Base-by-base conservation (phyloP, 768 basidiomycete genomes). In the Collybiopsis luxurians region DNA sequence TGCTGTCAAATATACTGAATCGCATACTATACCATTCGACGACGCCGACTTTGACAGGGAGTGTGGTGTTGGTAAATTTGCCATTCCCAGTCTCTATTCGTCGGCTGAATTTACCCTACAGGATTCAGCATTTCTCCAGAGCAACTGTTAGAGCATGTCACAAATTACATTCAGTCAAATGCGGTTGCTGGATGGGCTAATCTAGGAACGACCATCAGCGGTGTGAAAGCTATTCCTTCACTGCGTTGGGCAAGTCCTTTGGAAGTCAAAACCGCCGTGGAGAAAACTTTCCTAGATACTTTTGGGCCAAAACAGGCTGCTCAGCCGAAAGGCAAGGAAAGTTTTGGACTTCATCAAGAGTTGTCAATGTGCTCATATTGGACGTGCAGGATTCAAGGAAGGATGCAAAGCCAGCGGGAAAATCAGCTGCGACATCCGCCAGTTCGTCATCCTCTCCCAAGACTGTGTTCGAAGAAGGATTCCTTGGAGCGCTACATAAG, bases 401-500 rank as follows among this genome's bases (percentile, higher is more conserved):
- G 63, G 76, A 70, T 30, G 52, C 66, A 1, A 74, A 74, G 71
- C 30, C 64, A 53, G 44, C 63, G 23, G 49, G 63, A 17, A 54
- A 65, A 71, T 70, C 42, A 4, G 48, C 31, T 31, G 17, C 48
- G 19, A 61, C 69, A 10, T 61, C 71, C 23, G 65, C 74, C 10
- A 68, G 76, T 2, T 71, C 75, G 13, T 64, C 74, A 2, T 64
- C 71, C 2, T 57, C 75, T 58, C 67, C 77, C 66, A 87, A 81
- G 61, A 73, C 86, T 1, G 89, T 98, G 23, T 99, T 98, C 66
- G 87, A 91, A 59, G 93, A 96, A 67, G 97, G 97, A 3, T 98
- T 96, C 76, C 83, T 99, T 12, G 93, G 93, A 1, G 78, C 83
- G 54, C 84, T 99, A 27, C 95, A 99, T 69, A 93, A 87, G 66